Conservation (phyloP, 805 yeast species). For the Vanderwaltozyma tropicalis region DNA sequence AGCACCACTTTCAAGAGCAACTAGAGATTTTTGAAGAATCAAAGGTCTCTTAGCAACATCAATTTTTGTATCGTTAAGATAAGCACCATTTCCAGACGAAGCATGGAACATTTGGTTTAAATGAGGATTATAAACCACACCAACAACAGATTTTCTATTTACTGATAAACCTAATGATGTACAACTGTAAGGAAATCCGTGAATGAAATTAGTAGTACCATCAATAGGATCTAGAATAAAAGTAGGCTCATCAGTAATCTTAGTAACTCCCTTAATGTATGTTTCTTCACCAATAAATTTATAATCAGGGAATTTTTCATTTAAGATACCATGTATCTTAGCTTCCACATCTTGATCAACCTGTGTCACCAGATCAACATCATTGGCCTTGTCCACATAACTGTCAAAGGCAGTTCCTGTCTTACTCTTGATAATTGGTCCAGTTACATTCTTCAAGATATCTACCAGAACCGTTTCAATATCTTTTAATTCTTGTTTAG, state of each 20-base stretch:
- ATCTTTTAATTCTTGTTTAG: slow-evolving; percentile 16
- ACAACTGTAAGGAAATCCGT: slow-evolving; percentile 51
- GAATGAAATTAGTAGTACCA: slow-evolving; percentile 58
- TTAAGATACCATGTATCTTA: slow-evolving; percentile 25
- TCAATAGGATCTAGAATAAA: slow-evolving; percentile 58
- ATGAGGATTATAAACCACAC: slow-evolving; percentile 57
- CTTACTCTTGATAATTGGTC: slow-evolving; percentile 19
- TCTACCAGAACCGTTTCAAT: slow-evolving; percentile 18
- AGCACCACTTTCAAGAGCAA: slow-evolving; percentile 54
- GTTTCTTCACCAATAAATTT: slow-evolving; percentile 55
- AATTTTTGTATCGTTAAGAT: slow-evolving; percentile 35
- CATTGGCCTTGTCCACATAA: slow-evolving; percentile 48
- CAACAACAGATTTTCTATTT: slow-evolving; percentile 41
- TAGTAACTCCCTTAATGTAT: slow-evolving; percentile 38
- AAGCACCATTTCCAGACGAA: slow-evolving; percentile 46
- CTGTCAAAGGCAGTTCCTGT: slow-evolving; percentile 25
- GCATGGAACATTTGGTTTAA: slow-evolving; percentile 43
- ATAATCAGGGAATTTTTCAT: slow-evolving; percentile 37
- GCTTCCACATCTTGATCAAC: slow-evolving; percentile 47
- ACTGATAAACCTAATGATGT: slow-evolving; percentile 50
- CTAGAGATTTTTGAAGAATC: slow-evolving; percentile 39
- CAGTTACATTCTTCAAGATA: slow-evolving; percentile 16
- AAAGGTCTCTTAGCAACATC: slow-evolving; percentile 28
- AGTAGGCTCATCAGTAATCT: slow-evolving; percentile 43
- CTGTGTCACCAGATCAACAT: slow-evolving; percentile 54